Conservation (phyloP, 768 basidiomycete genomes). For the Boletellus emodensis region DNA sequence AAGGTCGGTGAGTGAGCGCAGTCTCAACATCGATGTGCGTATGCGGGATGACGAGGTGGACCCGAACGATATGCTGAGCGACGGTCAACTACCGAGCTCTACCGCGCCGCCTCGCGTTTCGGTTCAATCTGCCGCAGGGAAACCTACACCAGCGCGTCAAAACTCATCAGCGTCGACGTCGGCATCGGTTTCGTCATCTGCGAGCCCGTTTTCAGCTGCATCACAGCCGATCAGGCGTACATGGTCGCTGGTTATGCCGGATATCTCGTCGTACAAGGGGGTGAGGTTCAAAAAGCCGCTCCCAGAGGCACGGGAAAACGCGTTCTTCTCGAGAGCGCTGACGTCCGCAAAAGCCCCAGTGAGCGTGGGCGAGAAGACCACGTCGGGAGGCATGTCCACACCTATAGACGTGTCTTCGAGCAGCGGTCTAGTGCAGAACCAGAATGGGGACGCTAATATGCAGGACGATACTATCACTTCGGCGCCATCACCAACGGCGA, state of each 20-base stretch:
- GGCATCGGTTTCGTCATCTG: background rate
- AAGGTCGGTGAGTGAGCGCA: background rate
- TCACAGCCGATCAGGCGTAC: background rate
- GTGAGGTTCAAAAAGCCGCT: constrained; percentile 20
- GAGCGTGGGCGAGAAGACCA: background rate
- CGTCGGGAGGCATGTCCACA: background rate
- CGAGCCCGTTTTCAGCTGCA: background rate
- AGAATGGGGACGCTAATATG: constrained; percentile 3
- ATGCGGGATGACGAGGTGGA: background rate
- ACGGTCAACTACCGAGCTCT: background rate
- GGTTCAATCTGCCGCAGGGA: background rate
- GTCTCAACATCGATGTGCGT: background rate
- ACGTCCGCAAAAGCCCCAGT: background rate
- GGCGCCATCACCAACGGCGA: background rate
- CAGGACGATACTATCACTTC: background rate
- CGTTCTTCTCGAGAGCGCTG: constrained; percentile 27
- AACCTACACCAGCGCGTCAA: background rate
- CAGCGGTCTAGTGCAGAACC: background rate
- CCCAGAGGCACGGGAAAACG: constrained; percentile 7
- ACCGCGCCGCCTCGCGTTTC: background rate
- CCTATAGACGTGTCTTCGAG: background rate
- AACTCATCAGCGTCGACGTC: background rate
- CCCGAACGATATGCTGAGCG: background rate
- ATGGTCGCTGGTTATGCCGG: constrained; percentile 16
- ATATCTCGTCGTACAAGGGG: constrained; percentile 21